Base-by-base conservation (phyloP, 805 yeast species). In the Blastobotrys peoriensis region DNA sequence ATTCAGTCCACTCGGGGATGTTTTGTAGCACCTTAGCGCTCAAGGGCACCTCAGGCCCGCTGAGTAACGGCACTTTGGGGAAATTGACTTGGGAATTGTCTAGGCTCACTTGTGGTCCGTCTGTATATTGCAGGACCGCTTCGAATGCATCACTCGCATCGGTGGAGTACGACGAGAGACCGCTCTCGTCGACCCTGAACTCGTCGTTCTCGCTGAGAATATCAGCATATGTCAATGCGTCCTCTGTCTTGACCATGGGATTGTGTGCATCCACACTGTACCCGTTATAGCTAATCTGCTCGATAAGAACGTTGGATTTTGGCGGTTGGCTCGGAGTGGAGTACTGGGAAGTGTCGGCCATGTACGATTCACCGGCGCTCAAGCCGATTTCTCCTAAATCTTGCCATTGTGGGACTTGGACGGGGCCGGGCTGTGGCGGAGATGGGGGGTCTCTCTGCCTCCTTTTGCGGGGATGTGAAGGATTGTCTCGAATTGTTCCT, bases 1-100 rank as follows among this genome's bases (percentile, higher is more conserved):
- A 40, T 8, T 48, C 49, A 17, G 49, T 43, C 46, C 46, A 45
- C 28, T 35, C 25, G 3, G 52, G 52, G 13, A 48, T 38, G 16
- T 42, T 43, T 22, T 27, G 13, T n/a, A 48, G 28, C 3, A 41
- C 41, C 20, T 18, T 23, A 8, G 41, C 46, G 25, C 45, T 36
- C 13, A 47, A 16, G 2, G 48, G 45, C 17, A 41, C 38, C 17
- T n/a, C 25, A 3, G 36, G 36, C 5, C 16, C 23, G 15, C 16
- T 20, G 18, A 39, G 33, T 4, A 39, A 30, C 17, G 38, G 38
- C 16, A 40, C 21, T 19, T 33, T 33, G 17, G 23, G 23, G 28
- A 33, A 19, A 25, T 40, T 25, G 10, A 25, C 38, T 20, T 40
- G 16, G 5, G 38, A 6, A 8, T 36, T 20, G 23, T 40, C 38